These are phyloP conservation scores for Teratosphaeria pseudoeucalypti DNA, from an alignment of 2,329 filamentous ascomycete genomes.

Conservation along the genomic window DNA sequence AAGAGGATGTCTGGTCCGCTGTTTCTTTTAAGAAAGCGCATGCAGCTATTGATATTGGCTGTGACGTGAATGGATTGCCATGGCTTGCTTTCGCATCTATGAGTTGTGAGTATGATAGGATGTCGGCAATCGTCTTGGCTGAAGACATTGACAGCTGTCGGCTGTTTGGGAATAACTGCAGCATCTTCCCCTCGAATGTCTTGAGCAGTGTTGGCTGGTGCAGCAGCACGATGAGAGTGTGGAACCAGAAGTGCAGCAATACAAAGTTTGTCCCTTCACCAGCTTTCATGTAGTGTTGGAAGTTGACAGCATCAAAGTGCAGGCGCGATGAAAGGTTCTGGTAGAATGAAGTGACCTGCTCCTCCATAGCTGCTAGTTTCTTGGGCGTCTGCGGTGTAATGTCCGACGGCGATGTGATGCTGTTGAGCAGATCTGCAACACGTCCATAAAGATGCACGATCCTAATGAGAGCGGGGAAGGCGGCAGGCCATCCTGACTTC, in stretches of 20 bases:
- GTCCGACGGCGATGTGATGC: constrained; percentile 62
- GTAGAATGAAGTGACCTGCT: constrained; percentile 63
- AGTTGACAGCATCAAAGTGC: constrained; percentile 77
- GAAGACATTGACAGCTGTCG: constrained; percentile 76
- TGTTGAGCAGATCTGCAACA: constrained; percentile 75
- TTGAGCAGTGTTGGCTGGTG: constrained; percentile 76
- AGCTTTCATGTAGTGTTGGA: constrained; percentile 70
- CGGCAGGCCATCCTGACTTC: constrained; percentile 59
- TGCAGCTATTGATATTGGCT: constrained; percentile 84
- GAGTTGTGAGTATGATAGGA: constrained; percentile 73
- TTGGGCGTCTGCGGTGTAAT: constrained; percentile 65
- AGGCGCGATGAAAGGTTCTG: constrained; percentile 64
- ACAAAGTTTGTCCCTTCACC: constrained; percentile 82
- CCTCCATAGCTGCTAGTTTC: constrained; percentile 66
- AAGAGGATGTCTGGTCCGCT: constrained; percentile 48
- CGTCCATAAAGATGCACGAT: constrained; percentile 80
- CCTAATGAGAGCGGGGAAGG: constrained; percentile 69
- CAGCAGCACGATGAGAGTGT: constrained; percentile 72
- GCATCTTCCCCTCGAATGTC: constrained; percentile 58
- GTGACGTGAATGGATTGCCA: constrained; percentile 76
- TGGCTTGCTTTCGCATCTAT: constrained; percentile 79
- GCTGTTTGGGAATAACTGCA: constrained; percentile 69
- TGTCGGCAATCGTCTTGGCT: constrained; percentile 84
- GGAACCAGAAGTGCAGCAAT: constrained; percentile 79
- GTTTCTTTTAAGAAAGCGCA: constrained; percentile 83